Base-by-base conservation (phyloP, 225 moss, liverwort and hornwort species). In the Sphagnum contortum region DNA sequence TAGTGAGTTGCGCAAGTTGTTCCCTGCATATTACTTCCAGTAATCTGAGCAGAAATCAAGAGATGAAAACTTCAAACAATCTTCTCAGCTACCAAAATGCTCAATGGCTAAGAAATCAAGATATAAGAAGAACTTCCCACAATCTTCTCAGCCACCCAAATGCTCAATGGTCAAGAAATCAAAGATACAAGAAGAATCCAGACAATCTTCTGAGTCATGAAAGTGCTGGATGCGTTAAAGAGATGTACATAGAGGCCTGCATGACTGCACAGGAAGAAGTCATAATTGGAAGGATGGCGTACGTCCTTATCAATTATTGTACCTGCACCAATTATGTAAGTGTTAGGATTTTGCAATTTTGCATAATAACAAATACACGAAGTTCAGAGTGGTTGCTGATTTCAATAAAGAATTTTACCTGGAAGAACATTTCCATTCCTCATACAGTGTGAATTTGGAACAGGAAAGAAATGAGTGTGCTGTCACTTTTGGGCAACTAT, bases 1-100 rank as follows among this genome's bases (percentile, higher is more conserved):
- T 87, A 87, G 61, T 87, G 87, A 3, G 87, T 87, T 2, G 87
- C 83, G 46, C 87, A 70, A 0, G 79, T 73, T 0, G 87, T 87
- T 54, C 87, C 86, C 86, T 87, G 79, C n/a, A 45, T 12, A 47
- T 29, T 29, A 29, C 29, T 29, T 29, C 29, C 29, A 29, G 29
- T 29, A 29, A 29, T 0, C 1, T 0, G 29, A 29, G 29, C 29
- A 29, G 29, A 29, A 29, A 29, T 29, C 29, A 29, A 29, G 29
- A 29, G 29, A 29, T 29, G 47, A 63, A 2, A 7, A 63, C 5
- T 12, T 44, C 7, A 9, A 5, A 52, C 7, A 12, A 8, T 11
- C 51, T 6, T 47, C 12, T 45, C 6, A 2, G 55, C 8, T 3
- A 54, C 5, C 6, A 10, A 10, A 3, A 67, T 10, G 14, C 3